A percentile compares a stretch with the other conserved stretches of the same genome.
Evolutionary conservation across 2,329 filamentous ascomycete genomes (phyloP).

Genomic region (Phialophora verrucosa): DNA sequence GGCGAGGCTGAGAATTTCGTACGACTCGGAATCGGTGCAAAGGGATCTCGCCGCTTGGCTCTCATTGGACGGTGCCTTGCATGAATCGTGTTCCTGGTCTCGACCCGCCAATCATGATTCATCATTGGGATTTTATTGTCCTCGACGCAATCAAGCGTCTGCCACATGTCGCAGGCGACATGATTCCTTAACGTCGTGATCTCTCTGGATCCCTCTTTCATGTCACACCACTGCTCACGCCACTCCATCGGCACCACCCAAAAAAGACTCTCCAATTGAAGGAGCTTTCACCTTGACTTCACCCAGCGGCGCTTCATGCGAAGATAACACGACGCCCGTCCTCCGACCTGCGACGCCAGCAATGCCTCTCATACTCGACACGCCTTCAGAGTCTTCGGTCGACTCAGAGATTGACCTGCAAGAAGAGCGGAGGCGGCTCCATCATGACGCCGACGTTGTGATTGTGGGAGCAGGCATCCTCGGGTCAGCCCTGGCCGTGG

Average conservation of each 20-base stretch:
- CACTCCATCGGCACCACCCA: not conserved
- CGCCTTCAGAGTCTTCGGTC: slow-evolving; percentile 38
- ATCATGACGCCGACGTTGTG: slow-evolving; percentile 78
- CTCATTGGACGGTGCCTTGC: slow-evolving; percentile 18
- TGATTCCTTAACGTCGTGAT: not conserved
- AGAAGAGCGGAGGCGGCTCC: slow-evolving; percentile 57
- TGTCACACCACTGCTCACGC: slow-evolving; percentile 7
- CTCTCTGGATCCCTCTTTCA: not conserved
- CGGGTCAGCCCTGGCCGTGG: slow-evolving; percentile 82
- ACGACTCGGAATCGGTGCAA: slow-evolving; percentile 23
- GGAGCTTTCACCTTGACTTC: not conserved
- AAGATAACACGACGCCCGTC: slow-evolving; percentile 13
- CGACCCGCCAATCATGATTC: slow-evolving; percentile 11
- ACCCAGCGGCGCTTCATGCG: slow-evolving; percentile 18
- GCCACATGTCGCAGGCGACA: slow-evolving; percentile 3
- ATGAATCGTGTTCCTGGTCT: slow-evolving; percentile 18
- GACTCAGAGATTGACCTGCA: slow-evolving; percentile 31
- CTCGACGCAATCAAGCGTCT: not conserved
- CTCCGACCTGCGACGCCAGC: not conserved
- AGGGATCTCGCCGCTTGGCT: not conserved
- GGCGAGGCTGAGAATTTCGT: slow-evolving; percentile 20
- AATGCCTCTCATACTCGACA: slow-evolving; percentile 41
- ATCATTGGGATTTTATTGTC: slow-evolving; percentile 8
- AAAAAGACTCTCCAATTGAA: not conserved
- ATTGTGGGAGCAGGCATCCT: slow-evolving; percentile 91